Evolutionary conservation across 768 basidiomycete genomes (phyloP).

Genomic region (Lentinula edodes): DNA sequence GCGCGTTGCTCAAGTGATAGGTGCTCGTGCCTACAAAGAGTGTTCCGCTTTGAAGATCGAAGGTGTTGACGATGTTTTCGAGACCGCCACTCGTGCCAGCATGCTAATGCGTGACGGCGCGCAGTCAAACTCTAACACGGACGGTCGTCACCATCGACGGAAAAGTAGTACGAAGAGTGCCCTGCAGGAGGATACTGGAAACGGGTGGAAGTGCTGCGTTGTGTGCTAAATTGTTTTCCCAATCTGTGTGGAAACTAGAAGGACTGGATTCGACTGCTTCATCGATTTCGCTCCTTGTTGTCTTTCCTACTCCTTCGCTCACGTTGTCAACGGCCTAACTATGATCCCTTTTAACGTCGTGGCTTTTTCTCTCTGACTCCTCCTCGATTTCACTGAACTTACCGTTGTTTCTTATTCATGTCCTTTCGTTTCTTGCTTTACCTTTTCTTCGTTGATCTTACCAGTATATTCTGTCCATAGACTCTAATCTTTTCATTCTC

Average conservation of each 20-base stretch:
- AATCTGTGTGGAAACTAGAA: neutral
- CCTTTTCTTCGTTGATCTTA: conserved; percentile 2
- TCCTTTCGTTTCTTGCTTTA: neutral
- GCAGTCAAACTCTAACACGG: conserved; percentile 36
- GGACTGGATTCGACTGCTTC: neutral
- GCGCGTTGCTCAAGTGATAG: conserved; percentile 75
- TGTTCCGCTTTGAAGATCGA: conserved; percentile 87
- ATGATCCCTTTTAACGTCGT: neutral
- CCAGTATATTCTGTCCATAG: conserved; percentile 2
- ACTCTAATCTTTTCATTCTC: conserved; percentile 5
- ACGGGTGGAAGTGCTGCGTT: conserved; percentile 57
- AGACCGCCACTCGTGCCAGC: conserved; percentile 92
- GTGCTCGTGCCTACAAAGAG: conserved; percentile 92
- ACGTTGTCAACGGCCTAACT: neutral
- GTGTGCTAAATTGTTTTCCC: conserved; percentile 42
- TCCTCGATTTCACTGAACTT: neutral
- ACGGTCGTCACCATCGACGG: conserved; percentile 44
- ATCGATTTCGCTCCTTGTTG: neutral
- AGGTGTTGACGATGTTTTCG: conserved; percentile 96
- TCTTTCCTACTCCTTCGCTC: neutral
- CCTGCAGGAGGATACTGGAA: conserved; percentile 38
- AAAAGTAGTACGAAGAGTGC: conserved; percentile 44
- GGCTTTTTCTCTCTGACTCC: neutral
- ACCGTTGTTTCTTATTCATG: neutral
- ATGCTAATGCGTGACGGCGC: conserved; percentile 93